phyloP scores from a whole-genome alignment of 2,329 filamentous ascomycete species.

The Coniochaeta ligniaria region DNA sequence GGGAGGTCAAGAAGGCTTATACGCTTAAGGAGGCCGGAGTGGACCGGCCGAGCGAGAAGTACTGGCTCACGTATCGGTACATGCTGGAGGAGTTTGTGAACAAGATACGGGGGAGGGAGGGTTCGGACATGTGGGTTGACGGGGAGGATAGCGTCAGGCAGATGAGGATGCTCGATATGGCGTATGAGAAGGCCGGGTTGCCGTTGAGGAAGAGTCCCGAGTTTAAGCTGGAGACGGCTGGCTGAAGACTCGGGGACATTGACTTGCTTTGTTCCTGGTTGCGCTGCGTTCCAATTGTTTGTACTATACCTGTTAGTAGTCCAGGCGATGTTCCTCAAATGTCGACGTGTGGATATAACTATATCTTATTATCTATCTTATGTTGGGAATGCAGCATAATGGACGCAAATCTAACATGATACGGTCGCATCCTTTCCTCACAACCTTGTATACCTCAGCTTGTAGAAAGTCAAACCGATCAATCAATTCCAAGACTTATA shows the following conservation, averaged over 20 bases:
- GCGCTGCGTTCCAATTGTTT: neutral
- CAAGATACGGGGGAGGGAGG: constrained; percentile 28
- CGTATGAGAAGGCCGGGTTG: constrained; percentile 30
- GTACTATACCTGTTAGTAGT: neutral
- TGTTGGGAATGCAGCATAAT: too few relatives aligned
- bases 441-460: neutral
- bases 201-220: neutral
- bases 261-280: neutral
- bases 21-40: constrained; percentile 23
- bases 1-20: constrained; percentile 24
- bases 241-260: neutral
- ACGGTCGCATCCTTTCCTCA: neutral
- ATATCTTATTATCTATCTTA: too few relatives aligned
- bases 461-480: neutral
- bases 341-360: neutral
- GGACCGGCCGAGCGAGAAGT: constrained; percentile 22
- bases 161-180: constrained; percentile 39
- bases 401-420: too few relatives aligned
- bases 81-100: constrained; percentile 43
- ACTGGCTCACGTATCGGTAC: constrained; percentile 36
- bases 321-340: neutral
- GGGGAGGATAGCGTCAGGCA: constrained; percentile 32
- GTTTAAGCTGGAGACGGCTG: neutral
- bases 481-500: neutral
- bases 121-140: constrained; percentile 29